Conservation (phyloP, 1,284 basidiomycete genomes). For the Sanghuangporus baumii region DNA sequence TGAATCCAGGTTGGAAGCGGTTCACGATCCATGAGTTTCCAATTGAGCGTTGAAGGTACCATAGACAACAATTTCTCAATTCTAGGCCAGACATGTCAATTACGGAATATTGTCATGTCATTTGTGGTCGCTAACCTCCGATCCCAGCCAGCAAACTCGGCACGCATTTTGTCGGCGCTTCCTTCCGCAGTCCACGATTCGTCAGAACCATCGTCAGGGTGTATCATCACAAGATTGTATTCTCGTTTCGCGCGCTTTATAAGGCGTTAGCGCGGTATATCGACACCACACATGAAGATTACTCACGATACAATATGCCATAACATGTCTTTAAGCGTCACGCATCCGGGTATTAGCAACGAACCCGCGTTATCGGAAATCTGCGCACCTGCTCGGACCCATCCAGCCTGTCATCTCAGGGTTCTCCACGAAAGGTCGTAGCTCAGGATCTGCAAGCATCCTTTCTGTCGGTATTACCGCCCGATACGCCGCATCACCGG, state of each 20-base stretch:
- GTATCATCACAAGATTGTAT: constrained; percentile 28
- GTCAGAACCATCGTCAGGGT: constrained; percentile 26
- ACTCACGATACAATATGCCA: constrained; percentile 8
- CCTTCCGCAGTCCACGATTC: constrained; percentile 28
- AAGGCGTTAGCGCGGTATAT: not conserved
- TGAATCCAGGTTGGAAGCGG: constrained; percentile 42
- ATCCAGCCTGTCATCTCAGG: constrained; percentile 30
- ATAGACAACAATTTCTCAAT: constrained; percentile 36
- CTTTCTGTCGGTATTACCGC: constrained; percentile 40
- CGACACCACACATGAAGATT: not conserved
- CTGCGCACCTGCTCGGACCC: constrained; percentile 23
- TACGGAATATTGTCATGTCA: not conserved
- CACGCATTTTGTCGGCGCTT: constrained; percentile 28
- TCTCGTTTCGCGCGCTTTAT: constrained; percentile 26
- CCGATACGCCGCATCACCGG: constrained; percentile 51
- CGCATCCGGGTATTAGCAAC: not conserved
- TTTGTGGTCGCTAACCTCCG: constrained; percentile 26
- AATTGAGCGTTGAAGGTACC: constrained; percentile 32
- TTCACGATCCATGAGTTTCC: constrained; percentile 32
- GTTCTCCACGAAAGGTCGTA: constrained; percentile 28
- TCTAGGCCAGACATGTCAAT: constrained; percentile 18
- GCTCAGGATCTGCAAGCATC: constrained; percentile 44
- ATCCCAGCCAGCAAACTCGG: constrained; percentile 29
- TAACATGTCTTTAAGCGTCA: not conserved
- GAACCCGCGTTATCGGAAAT: not conserved